Evolutionary conservation across 2,329 filamentous ascomycete species (phyloP).

Genomic region (Cryphonectria radicalis): DNA sequence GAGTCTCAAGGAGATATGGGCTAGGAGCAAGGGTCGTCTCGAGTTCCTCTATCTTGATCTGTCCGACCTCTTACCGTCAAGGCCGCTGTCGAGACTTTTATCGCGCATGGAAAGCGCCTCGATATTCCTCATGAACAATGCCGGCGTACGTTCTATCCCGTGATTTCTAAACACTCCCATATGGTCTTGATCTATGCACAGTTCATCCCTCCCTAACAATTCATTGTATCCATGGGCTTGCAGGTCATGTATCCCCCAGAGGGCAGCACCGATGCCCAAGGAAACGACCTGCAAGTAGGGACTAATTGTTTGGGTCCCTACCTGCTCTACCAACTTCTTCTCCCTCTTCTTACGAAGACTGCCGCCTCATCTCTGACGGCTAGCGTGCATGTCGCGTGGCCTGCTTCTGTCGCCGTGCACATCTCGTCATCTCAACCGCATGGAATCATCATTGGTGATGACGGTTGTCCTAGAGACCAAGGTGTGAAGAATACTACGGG

Average conservation of each 20-base stretch:
- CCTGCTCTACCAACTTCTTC: conserved; percentile 14
- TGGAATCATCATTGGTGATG: conserved; percentile 27
- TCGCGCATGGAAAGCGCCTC: conserved; percentile 8
- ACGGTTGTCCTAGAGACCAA: conserved; percentile 28
- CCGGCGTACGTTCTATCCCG: conserved; percentile 32
- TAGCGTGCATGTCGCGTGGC: conserved; percentile 13
- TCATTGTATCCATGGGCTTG: background rate
- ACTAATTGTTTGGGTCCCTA: conserved; percentile 18
- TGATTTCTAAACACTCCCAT: background rate
- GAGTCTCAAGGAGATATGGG: background rate
- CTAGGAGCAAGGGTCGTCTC: conserved; percentile 3
- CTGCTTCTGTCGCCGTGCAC: conserved; percentile 18
- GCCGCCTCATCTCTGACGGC: conserved; percentile 4
- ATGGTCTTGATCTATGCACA: background rate
- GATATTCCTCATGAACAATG: conserved; percentile 21
- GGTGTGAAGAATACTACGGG: conserved; percentile 29
- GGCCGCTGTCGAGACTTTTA: conserved; percentile 8
- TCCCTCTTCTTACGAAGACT: conserved; percentile 14
- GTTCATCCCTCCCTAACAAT: background rate
- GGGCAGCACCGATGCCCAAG: conserved; percentile 11
- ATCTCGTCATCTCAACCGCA: conserved; percentile 26
- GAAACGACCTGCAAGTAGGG: conserved; percentile 13
- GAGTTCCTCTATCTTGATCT: conserved; percentile 17
- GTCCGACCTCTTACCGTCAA: conserved; percentile 20
- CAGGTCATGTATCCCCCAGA: conserved; percentile 22